Evolutionary conservation across 371 early-diverging fungal species (phyloP), one percentile per base, ranked within the genome.

Genomic region (Coemansia sp.): DNA sequence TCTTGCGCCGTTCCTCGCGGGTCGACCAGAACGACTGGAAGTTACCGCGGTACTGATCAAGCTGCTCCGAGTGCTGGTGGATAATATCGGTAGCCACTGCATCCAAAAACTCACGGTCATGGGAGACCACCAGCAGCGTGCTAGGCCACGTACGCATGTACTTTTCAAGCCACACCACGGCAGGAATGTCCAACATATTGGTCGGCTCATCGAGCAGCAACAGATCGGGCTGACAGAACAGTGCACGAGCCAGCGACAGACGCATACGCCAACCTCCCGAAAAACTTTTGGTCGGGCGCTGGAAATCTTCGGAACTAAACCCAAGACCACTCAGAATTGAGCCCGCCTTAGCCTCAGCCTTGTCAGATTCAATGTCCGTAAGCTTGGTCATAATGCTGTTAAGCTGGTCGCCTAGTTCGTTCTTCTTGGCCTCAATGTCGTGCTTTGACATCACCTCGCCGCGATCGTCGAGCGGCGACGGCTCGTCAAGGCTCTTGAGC

Each of bases 121-220:
- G 99, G 71, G 96, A 96, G 37, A 98, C 99, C 21, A 97, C 93
- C 59, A 97, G 84, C 55, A 98, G 80, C 3, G 97, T 95, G 59
- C 93, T 92, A 25, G 89, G 85, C 95, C 96, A 97, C 1, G 88
- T 88, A 72, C 89, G 84, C 63, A 98, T 85, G 69, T 96, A 98
- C 63, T 86, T 88, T 84, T 97, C 97, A 6, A 99, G 89, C 97
- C 96, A 99, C 40, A 93, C 93, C 68, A 99, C 95, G 44, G 99
- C 95, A 44, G 95, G 93, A 50, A 91, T 91, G 87, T 92, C 92
- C 87, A 90, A 92, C 93, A 89, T 96, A 87, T 99, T 98, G 65
- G 98, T 98, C 68, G 99, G 98, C 91, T 99, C 99, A 83, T 99
- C 99, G 68, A 99, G 93, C 72, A 99, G 90, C 52, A 99, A 85